These are phyloP conservation scores for Lachnellula subtilissima DNA, from an alignment of 2,329 filamentous ascomycete species.

Conservation along the genomic window DNA sequence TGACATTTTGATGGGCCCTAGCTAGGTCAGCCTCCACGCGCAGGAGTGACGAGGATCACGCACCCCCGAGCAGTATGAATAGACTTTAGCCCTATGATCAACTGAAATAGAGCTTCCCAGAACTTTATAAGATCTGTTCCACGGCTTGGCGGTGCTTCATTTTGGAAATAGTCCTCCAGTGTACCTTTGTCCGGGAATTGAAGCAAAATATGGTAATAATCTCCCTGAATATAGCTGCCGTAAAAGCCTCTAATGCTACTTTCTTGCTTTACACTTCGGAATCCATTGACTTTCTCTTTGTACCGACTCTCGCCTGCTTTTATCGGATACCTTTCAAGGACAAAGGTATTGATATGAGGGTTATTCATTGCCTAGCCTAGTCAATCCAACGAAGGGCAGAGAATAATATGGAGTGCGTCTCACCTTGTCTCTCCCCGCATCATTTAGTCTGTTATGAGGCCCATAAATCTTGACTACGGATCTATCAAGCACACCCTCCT, in stretches of 20 bases:
- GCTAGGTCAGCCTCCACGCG: conserved; percentile 3
- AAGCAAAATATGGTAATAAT: conserved; percentile 31
- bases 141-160: conserved; percentile 20
- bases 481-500: conserved; percentile 16
- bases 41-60: conserved; percentile 4
- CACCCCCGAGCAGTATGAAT: conserved; percentile 19
- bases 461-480: conserved; percentile 26
- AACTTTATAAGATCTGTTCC: conserved; percentile 31
- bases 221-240: conserved; percentile 26
- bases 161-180: conserved; percentile 31
- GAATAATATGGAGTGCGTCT: background rate
- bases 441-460: conserved; percentile 23
- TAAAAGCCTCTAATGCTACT: conserved; percentile 28
- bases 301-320: conserved; percentile 20
- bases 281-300: conserved; percentile 25
- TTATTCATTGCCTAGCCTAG: background rate
- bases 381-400: background rate
- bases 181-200: conserved; percentile 34
- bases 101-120: conserved; percentile 30
- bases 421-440: background rate
- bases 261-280: conserved; percentile 14
- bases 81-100: conserved; percentile 27
- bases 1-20: conserved; percentile 33
- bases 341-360: conserved; percentile 22
- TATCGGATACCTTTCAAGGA: conserved; percentile 26